These are phyloP conservation scores for Aspergillus luchuensis DNA, from an alignment of 2,329 filamentous ascomycete species.

Conservation along the genomic window DNA sequence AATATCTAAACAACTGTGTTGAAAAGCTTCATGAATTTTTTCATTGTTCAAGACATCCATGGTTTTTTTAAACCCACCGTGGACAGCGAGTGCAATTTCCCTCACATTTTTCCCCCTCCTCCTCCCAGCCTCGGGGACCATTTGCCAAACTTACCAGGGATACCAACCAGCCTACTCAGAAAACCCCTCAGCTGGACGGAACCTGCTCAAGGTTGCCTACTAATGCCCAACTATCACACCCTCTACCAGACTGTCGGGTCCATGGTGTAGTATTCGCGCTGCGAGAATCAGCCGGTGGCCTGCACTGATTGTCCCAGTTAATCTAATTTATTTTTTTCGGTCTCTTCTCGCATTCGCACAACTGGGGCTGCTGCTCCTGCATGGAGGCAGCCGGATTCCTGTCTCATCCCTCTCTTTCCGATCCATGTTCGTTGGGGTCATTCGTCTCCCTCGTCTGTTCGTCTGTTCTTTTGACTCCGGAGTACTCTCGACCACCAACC, in stretches of 20 bases:
- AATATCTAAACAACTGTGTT: no score
- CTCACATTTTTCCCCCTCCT: background rate
- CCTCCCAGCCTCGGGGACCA: background rate
- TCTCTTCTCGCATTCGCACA: no score
- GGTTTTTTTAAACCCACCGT: background rate
- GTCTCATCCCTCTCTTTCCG: background rate
- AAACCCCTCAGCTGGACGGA: constrained; percentile 20
- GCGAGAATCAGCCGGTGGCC: constrained; percentile 19
- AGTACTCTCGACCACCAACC: background rate
- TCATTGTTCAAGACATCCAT: no score
- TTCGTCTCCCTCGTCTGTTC: background rate
- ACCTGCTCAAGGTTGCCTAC: constrained; percentile 19
- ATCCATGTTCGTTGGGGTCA: background rate
- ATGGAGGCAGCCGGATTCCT: constrained; percentile 2
- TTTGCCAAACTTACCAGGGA: background rate
- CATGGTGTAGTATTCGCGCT: constrained; percentile 20
- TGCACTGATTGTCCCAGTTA: constrained; percentile 12
- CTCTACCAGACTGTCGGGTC: constrained; percentile 31
- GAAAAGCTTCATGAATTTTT: background rate
- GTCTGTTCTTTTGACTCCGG: background rate
- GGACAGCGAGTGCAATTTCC: background rate
- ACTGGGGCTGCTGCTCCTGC: background rate
- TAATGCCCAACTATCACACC: constrained; percentile 31
- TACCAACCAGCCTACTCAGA: background rate
- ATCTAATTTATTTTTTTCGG: constrained; percentile 12